Evolutionary conservation across 306 rosid genomes (phyloP).

Genomic region (Trifolium fragiferum): DNA sequence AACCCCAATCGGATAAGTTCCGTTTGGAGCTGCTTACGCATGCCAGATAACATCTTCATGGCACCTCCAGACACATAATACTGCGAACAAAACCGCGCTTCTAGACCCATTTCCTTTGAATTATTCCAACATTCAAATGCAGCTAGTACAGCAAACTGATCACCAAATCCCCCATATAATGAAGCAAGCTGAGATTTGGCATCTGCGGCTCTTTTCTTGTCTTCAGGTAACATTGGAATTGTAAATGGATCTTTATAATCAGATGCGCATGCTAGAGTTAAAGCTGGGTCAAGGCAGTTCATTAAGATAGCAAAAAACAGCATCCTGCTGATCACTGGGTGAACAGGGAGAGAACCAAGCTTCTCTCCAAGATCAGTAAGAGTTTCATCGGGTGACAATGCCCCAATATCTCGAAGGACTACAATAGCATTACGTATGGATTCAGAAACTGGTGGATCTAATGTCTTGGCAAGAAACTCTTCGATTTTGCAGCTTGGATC

Average conservation of each 20-base stretch:
- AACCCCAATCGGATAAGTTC: conserved; percentile 78
- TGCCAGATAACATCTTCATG: conserved; percentile 73
- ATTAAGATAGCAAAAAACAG: conserved; percentile 82
- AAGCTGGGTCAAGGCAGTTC: conserved; percentile 96
- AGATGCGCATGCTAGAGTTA: conserved; percentile 90
- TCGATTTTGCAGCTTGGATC: conserved; percentile 76
- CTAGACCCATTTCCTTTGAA: conserved; percentile 65
- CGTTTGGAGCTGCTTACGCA: conserved; percentile 78
- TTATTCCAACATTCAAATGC: conserved; percentile 86
- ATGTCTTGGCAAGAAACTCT: conserved; percentile 71
- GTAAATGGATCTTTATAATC: conserved; percentile 87
- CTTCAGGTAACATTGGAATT: conserved; percentile 70
- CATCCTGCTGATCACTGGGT: conserved; percentile 90
- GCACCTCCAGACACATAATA: conserved; percentile 64
- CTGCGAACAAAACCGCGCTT: conserved; percentile 61
- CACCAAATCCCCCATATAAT: conserved; percentile 80
- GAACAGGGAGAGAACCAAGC: conserved; percentile 91
- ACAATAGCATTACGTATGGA: conserved; percentile 72
- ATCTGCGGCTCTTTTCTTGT: conserved; percentile 63
- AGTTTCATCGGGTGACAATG: conserved; percentile 71
- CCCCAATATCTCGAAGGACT: conserved; percentile 94
- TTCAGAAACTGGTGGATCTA: conserved; percentile 90
- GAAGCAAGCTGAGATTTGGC: conserved; percentile 75
- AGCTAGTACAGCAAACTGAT: conserved; percentile 84
- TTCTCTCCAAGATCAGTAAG: conserved; percentile 89